Base-by-base conservation (phyloP, 2,329 filamentous ascomycete genomes). In the Pseudodiploospora longispora region DNA sequence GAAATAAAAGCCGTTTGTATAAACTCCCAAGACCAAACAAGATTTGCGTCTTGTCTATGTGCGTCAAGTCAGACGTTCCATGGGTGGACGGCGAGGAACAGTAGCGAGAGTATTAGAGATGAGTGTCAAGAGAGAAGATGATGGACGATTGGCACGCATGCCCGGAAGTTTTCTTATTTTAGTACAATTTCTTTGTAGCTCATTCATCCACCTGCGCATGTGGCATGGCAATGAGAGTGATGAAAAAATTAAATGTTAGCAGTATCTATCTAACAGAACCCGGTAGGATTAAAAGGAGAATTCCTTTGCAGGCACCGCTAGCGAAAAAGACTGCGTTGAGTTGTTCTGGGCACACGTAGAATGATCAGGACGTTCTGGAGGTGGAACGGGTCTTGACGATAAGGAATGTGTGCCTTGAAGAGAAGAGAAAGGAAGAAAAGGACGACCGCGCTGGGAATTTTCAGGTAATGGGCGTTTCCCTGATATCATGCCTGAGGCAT, bases 221-320 rank as follows among this genome's bases (percentile, higher is more conserved):
- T 19, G 3, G 19, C 19, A 19, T 19, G 19, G 19, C 19, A 19
- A 19, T 19, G 19, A 19, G 19, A 19, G 19, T 19, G 19, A 19
- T 19, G 19, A 19, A 19, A 19, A 19, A 3, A 19, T 27, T 19
- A 12, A 61, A 76, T 95, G 87, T 95, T 66, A 75, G 84, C 87
- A 88, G 82, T 80, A 80, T 79, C 89, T 95, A 95, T 95, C 89
- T 95, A 95, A 91, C 88, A 76, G 84, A 83, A 79, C 76, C 85
- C 83, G 86, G 87, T 80, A 65, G 68, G 61, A 65, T 44, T 55
- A 54, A 69, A 69, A 64, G 62, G 51, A 52, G 55, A 66, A 67
- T 55, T 30, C 10, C 52, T 61, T 54, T 55, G 78, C 86, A 89
- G 87, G 86, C 83, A 83, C 86, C 80, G 89, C 86, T 96, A 96